Conservation (phyloP, 1,139 yeast species). For the Geotrichum carabidarum region DNA sequence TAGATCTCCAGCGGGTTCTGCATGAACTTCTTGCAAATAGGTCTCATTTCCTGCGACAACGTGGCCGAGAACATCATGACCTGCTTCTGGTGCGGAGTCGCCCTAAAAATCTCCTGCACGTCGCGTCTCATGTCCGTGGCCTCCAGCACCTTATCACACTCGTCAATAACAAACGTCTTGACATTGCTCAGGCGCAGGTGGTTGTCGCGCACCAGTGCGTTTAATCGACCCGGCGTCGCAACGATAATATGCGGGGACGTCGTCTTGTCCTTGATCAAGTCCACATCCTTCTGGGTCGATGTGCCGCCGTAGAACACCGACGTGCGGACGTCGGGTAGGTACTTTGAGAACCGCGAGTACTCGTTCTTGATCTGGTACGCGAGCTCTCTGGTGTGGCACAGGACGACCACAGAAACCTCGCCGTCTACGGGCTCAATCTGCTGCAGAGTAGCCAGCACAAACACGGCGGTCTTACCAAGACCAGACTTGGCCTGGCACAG, state of each 20-base stretch:
- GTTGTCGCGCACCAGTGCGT: constrained; percentile 89
- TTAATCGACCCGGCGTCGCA: constrained; percentile 97
- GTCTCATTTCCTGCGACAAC: constrained; percentile 87
- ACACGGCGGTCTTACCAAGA: constrained; percentile 98
- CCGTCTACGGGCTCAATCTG: constrained; percentile 97
- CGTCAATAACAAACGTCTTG: constrained; percentile 93
- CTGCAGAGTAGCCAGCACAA: constrained; percentile 90
- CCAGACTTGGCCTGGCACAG: constrained; percentile 99
- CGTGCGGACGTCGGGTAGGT: constrained; percentile 96
- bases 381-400: constrained; percentile 97
- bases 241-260: constrained; percentile 95
- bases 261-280: constrained; percentile 83
- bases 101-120: constrained; percentile 95
- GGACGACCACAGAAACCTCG: constrained; percentile 86
- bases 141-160: constrained; percentile 96
- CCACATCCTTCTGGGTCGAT: constrained; percentile 79
- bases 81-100: constrained; percentile 97
- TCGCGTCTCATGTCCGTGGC: constrained; percentile 89
- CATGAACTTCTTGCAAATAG: constrained; percentile 95
- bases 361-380: constrained; percentile 98
- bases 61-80: constrained; percentile 99
- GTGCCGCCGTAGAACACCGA: constrained; percentile 97
- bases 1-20: constrained; percentile 95
- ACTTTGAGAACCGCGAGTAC: constrained; percentile 94
- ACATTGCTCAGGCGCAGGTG: constrained; percentile 79